phyloP scores from a whole-genome alignment of 192 early-diverging fungal genomes.

The Backusella liffmaniae region DNA sequence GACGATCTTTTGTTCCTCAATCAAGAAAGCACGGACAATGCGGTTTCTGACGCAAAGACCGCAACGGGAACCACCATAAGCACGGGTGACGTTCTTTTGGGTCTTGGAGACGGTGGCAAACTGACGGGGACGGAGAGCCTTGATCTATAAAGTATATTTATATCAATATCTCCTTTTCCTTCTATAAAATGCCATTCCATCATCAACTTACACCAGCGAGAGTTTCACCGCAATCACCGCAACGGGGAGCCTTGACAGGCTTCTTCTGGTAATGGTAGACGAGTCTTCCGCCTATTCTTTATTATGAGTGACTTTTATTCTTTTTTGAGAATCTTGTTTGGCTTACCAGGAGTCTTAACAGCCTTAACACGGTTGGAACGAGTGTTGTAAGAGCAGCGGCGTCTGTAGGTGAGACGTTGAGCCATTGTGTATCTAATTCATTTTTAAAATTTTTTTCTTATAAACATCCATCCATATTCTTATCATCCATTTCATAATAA shows the following conservation, averaged over 20 bases:
- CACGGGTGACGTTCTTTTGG: slow-evolving; percentile 91
- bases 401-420: slow-evolving; percentile 84
- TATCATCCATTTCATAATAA: slow-evolving; percentile 9
- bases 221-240: slow-evolving; percentile 94
- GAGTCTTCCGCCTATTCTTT: slow-evolving; percentile 75
- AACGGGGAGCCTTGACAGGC: slow-evolving; percentile 87
- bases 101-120: slow-evolving; percentile 89
- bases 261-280: slow-evolving; percentile 92
- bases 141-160: neutral
- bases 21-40: slow-evolving; percentile 97
- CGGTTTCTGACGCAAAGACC: slow-evolving; percentile 73
- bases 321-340: neutral
- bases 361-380: slow-evolving; percentile 83
- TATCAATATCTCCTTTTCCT: too few relatives aligned
- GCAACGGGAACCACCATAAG: slow-evolving; percentile 98
- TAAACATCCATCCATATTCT: neutral
- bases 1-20: slow-evolving; percentile 99
- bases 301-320: neutral
- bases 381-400: slow-evolving; percentile 87
- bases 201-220: slow-evolving; percentile 78
- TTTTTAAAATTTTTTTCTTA: neutral
- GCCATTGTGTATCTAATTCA: slow-evolving; percentile 51
- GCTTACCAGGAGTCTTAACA: slow-evolving; percentile 82
- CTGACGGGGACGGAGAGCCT: slow-evolving; percentile 86
- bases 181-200: neutral